Evolutionary conservation across 257 asterid species (phyloP), one percentile per base, ranked within the genome.

Genomic region (Asclepias syriaca): DNA sequence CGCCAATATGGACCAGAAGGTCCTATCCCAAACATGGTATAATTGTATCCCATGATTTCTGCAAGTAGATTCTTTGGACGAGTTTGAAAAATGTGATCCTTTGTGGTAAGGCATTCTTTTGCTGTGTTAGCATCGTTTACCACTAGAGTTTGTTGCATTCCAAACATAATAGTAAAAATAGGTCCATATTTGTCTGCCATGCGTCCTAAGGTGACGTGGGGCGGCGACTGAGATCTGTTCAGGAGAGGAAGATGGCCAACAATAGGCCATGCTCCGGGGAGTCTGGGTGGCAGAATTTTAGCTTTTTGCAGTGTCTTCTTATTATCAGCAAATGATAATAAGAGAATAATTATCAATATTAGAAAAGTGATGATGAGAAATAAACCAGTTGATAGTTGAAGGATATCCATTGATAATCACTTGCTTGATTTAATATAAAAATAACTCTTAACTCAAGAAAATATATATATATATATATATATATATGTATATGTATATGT

Each of bases 181-280:
- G 84, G 68, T 0, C 84, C 81, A 4, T 69, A 64, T 34, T 76
- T 72, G 19, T 80, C 76, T 0, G 84, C 81, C 32, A 76, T 14
- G 12, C 48, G 4, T 1, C 66, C 69, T 11, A 80, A 29, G 15
- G 16, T 54, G 12, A 54, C 27, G 40, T 76, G 56, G 53, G 70
- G 50, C 15, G 70, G 50, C 15, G 13, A 65, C 48, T 68, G n/a
- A 50, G 18, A 0, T n/a, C 8, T 1, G 56, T 48, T 4, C n/a
- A 72, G 32, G 34, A 46, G 69, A 22, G 59, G 75, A n/a, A 79
- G 77, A 55, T 77, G 80, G 18, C 77, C 81, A 12, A 77, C 67
- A 6, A 77, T 39, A 2, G 81, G 77, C 77, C 74, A 77, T 24
- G 66, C 61, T 12, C 81, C 77, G 12, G 29, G 66, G 45, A 16